Evolutionary conservation across 148 eudicot genomes (phyloP), one percentile per base, ranked within the genome.

Genomic region (Nyssa sinensis): DNA sequence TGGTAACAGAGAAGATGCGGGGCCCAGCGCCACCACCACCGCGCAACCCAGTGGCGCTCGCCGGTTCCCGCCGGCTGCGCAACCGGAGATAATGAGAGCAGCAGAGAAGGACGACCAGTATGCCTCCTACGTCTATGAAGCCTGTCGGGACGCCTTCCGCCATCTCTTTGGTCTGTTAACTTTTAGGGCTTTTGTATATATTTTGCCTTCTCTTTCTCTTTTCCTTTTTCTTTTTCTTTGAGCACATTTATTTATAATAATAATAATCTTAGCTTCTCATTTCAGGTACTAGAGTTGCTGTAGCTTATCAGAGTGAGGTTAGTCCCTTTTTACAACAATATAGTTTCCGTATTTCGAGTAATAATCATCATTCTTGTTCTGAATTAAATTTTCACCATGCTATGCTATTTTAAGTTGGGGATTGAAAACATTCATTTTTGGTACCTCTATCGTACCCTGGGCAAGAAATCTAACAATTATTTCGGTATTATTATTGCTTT

Each of bases 51-150:
- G 23, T 33, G 72, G 74, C 58, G 82, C 76, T 17, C 77, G 90
- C 71, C 69, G 89, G 41, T 96, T 96, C 25, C 93, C 97, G 37
- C n/a, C 64, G 67, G 99, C 98, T 41, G 99, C 98, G 14, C 99
- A 91, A 74, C 98, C 98, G 39, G 99, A 95, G 83, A 74, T 95
- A 4, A 95, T 95, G 99, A 88, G 99, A 79, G 97, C 99, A 3
- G 99, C 99, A 3, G 97, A 96, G 84, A 96, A 96, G 70, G 99
- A 96, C 72, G 98, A 96, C 51, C 91, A 93, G 75, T 96, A 93
- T 76, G 94, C 99, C 68, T 89, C 98, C 75, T 96, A 89, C 70
- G 87, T 95, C 64, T 89, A 91, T 69, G 98, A 95, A 41, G 99
- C 98, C 30, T 95, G 93, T 68, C 99, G 97, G 21, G 98, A 95